These are phyloP conservation scores for Rachicladosporium sp. DNA, from an alignment of 2,329 filamentous ascomycete genomes.

Conservation along the genomic window DNA sequence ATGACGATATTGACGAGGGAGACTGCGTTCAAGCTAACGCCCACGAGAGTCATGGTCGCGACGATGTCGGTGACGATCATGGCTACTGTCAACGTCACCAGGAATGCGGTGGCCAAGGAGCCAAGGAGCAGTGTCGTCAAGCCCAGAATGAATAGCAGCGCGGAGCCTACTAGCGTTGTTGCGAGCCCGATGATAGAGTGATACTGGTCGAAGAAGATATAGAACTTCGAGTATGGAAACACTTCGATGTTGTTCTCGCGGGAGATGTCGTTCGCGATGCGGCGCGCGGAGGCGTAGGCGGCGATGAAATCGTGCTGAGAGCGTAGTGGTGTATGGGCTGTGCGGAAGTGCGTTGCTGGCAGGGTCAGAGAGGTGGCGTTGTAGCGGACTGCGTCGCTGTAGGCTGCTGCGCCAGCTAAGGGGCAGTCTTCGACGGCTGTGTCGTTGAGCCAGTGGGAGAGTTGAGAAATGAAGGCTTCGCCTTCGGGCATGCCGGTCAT, in stretches of 20 bases:
- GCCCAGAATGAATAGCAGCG: constrained; percentile 72
- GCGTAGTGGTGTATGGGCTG: constrained; percentile 72
- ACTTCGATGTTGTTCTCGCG: constrained; percentile 66
- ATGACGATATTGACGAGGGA: constrained; percentile 94
- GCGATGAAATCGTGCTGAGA: constrained; percentile 88
- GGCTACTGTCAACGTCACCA: constrained; percentile 74
- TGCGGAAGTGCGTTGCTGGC: constrained; percentile 80
- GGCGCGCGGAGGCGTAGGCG: constrained; percentile 80
- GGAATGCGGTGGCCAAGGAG: constrained; percentile 64
- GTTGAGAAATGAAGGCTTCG: constrained; percentile 77
- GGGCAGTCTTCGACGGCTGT: constrained; percentile 77
- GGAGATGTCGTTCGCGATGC: constrained; percentile 68
- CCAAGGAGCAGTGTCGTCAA: constrained; percentile 73
- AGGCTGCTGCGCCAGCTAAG: constrained; percentile 76
- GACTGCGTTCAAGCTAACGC: constrained; percentile 87
- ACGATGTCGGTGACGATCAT: constrained; percentile 95
- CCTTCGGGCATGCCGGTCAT: constrained; percentile 86
- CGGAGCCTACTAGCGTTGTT: constrained; percentile 65
- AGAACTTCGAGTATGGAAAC: constrained; percentile 95
- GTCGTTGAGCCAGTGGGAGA: constrained; percentile 67
- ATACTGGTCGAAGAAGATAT: constrained; percentile 99
- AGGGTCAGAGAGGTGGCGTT: constrained; percentile 56
- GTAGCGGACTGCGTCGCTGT: constrained; percentile 71
- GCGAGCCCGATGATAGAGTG: constrained; percentile 71
- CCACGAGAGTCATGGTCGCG: constrained; percentile 80